Base-by-base conservation (phyloP, 2,329 filamentous ascomycete species). In the Fusarium hainanense region DNA sequence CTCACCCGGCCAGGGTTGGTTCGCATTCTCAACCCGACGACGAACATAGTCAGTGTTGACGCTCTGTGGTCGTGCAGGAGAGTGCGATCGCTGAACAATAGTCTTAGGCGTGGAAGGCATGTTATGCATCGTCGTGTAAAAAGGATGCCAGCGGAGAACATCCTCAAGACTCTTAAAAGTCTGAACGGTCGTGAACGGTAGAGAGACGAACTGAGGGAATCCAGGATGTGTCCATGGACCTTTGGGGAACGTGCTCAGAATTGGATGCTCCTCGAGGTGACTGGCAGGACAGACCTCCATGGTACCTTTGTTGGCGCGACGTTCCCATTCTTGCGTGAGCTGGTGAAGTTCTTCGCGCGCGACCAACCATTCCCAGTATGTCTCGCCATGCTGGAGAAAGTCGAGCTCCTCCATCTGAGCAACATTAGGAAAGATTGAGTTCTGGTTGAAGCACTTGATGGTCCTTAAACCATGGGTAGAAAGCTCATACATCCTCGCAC, bases 271-370 rank as follows among this genome's bases (percentile, higher is more conserved):
- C 3, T 8, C 3, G 8, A 54, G 20, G 11, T 44, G 37, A 2
- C 44, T 27, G 18, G 66, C 47, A 1, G 62, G 67, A 21, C 67
- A 70, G 3, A 54, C 42, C 16, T 70, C 67, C 66, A 70, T 70
- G 23, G 51, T 57, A 8, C 55, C 66, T 7, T 40, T 23, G 0
- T 14, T 42, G 7, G 66, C 63, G 7, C 69, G 54, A 18, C 14
- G 25, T n/a, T 70, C 62, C 67, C 67, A 70, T 1, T 18, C 48
- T 2, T 63, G 42, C 1, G 32, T 61, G 6, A 49, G 2, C 2
- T 44, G 44, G 2, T 25, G 10, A 9, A 70, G 28, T 0, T 64
- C 20, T 1, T 63, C 30, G 4, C 37, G 43, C 2, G 32, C 21
- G 2, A 10, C n/a, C 11, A 18, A 18, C 67, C 67, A 70, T 6